Evolutionary conservation across 2,329 filamentous ascomycete species (phyloP), one percentile per base, ranked within the genome.

Genomic region (Pyrenochaeta sp.): DNA sequence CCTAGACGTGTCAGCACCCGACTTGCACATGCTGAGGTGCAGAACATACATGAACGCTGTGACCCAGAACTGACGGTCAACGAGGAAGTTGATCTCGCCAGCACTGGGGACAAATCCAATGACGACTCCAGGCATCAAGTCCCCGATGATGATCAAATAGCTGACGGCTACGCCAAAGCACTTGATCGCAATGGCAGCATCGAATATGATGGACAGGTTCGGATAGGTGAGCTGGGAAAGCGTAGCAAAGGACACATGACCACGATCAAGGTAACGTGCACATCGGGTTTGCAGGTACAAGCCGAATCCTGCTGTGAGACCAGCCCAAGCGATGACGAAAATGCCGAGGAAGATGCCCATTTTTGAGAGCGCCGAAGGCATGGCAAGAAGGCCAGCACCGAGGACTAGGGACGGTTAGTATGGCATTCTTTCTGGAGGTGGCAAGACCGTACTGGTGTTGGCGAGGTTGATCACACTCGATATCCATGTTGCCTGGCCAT

Each of bases 111-210:
- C 85, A 75, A 99, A 94, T 4, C 93, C 95, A 56, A 87, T 80
- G 20, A 95, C 87, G 9, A 99, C 95, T 33, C 92, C 94, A 0
- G 95, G 95, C 95, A 99, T 99, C 58, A 99, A 81, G 74, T 99
- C 95, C 45, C 95, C 95, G 65, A 99, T 98, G 69, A 99, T 98
- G 71, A 99, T 99, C 67, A 99, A 85, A 78, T 99, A 99, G 67
- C 92, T 97, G 54, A 98, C 91, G 18, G 91, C 95, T 9, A 99
- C 95, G 32, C 95, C 95, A 73, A 99, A 99, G 77, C 95, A 99
- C 75, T 99, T 99, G 71, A 99, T 87, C 11, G 94, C 92, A 72
- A 99, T 99, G 5, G 95, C 95, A 6, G 89, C 88, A 77, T 99
- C 95, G 75, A 99, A 99, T 40, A 98, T 83, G 41, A 99, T 92